phyloP scores from a whole-genome alignment of 768 basidiomycete genomes.

The Imleria badia region DNA sequence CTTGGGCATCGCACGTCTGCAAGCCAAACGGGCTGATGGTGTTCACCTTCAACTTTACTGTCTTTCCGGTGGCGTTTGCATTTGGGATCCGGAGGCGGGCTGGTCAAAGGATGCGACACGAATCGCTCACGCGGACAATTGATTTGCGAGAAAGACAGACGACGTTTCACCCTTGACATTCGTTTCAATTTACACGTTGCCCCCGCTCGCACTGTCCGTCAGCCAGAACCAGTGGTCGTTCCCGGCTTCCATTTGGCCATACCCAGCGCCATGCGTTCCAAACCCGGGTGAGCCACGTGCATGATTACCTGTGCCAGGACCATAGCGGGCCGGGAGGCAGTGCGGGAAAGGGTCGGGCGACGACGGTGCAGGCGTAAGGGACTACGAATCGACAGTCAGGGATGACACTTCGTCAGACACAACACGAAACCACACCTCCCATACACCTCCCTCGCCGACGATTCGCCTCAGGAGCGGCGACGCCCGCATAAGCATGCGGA shows the following conservation, averaged over 20 bases:
- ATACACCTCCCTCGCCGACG: slow-evolving; percentile 49
- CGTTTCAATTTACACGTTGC: slow-evolving; percentile 1
- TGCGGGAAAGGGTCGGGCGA: slow-evolving; percentile 7
- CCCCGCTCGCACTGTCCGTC: slow-evolving; percentile 9
- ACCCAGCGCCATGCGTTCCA: slow-evolving; percentile 19
- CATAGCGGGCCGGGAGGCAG: slow-evolving; percentile 4
- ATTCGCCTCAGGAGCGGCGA: slow-evolving; percentile 42
- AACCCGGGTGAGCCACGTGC: slow-evolving; percentile 14
- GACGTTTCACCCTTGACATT: neutral
- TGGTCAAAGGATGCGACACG: slow-evolving; percentile 14
- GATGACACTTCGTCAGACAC: neutral
- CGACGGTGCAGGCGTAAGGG: slow-evolving; percentile 9
- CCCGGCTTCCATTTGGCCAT: slow-evolving; percentile 12
- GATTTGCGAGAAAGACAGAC: too few species aligned
- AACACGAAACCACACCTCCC: slow-evolving; percentile 46
- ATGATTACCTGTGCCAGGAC: slow-evolving; percentile 15
- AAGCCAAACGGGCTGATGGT: slow-evolving; percentile 61
- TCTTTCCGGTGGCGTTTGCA: slow-evolving; percentile 28
- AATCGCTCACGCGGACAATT: neutral
- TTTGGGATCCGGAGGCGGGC: slow-evolving; percentile 19
- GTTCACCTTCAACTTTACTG: slow-evolving; percentile 46
- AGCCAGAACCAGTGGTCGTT: slow-evolving; percentile 31
- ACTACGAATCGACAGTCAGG: slow-evolving; percentile 5
- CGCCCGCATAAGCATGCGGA: slow-evolving; percentile 43
- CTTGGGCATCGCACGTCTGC: slow-evolving; percentile 65